phyloP scores from a whole-genome alignment of 2,329 filamentous ascomycete genomes.

The Fusarium austroafricanum region DNA sequence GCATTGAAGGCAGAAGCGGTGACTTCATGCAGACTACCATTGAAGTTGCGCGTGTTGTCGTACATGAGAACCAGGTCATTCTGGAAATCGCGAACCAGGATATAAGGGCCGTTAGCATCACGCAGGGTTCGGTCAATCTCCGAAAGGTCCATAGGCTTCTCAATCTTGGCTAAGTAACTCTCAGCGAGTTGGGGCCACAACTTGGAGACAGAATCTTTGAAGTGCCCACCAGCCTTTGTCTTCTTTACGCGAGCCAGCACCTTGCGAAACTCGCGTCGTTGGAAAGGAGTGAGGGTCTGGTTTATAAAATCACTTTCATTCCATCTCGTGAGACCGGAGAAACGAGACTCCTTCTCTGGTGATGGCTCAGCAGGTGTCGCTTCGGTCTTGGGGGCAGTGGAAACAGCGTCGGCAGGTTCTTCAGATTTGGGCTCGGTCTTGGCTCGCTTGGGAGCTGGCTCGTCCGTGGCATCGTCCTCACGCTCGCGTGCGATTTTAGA shows the following conservation, averaged over 20 bases:
- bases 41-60: conserved; percentile 83
- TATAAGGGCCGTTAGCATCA: conserved; percentile 68
- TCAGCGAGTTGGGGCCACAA: conserved; percentile 81
- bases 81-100: conserved; percentile 76
- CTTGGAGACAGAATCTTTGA: conserved; percentile 80
- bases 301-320: conserved; percentile 57
- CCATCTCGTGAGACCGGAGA: conserved; percentile 54
- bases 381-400: conserved; percentile 22
- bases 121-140: conserved; percentile 86
- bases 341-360: conserved; percentile 34
- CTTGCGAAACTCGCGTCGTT: conserved; percentile 72
- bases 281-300: conserved; percentile 66
- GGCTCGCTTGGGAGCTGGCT: conserved; percentile 83
- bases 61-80: conserved; percentile 82
- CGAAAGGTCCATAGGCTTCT: conserved; percentile 84
- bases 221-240: conserved; percentile 81
- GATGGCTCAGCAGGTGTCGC: conserved; percentile 42
- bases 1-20: conserved; percentile 67
- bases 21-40: conserved; percentile 80
- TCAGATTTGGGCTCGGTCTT: conserved; percentile 73
- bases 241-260: conserved; percentile 83
- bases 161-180: conserved; percentile 75
- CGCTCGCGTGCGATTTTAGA: conserved; percentile 78
- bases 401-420: conserved; percentile 39
- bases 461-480: conserved; percentile 74